A percentile compares a stretch with the other conserved stretches of the same genome.
phyloP scores from a whole-genome alignment of 2,329 filamentous ascomycete species.

The Ophiostoma sp. region DNA sequence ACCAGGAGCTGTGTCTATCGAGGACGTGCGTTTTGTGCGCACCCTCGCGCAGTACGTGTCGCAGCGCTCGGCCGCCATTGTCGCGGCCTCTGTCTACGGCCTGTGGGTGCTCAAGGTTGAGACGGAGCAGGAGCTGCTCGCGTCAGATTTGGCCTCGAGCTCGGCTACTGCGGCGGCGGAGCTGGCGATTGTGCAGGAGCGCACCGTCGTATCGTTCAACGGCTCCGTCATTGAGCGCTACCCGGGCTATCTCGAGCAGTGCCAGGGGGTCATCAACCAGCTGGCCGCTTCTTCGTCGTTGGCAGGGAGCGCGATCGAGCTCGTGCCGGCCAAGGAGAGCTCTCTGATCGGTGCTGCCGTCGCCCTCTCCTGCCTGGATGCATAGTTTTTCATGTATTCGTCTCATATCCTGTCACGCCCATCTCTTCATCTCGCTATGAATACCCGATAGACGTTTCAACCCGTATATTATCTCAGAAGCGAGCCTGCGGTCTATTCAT shows the following conservation, averaged over 20 bases:
- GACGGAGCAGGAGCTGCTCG: conserved; percentile 45
- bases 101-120: conserved; percentile 52
- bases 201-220: conserved; percentile 67
- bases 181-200: conserved; percentile 34
- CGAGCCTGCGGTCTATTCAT: background rate
- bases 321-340: conserved; percentile 67
- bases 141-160: conserved; percentile 16
- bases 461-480: background rate
- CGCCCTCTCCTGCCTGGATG: conserved; percentile 48
- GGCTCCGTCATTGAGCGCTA: conserved; percentile 77
- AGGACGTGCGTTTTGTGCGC: conserved; percentile 49
- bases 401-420: no score
- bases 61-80: conserved; percentile 53
- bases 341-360: conserved; percentile 71
- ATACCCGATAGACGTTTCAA: background rate
- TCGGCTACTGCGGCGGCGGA: conserved; percentile 46
- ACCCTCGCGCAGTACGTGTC: conserved; percentile 51
- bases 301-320: conserved; percentile 43
- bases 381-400: conserved; percentile 10
- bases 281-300: conserved; percentile 36
- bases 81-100: conserved; percentile 54
- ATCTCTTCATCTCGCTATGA: background rate
- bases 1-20: conserved; percentile 35
- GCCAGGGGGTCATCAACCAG: conserved; percentile 58
- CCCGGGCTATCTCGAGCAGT: conserved; percentile 57